Evolutionary conservation across 495 filamentous ascomycete species (phyloP).

Genomic region (Tuber umbilicatum): DNA sequence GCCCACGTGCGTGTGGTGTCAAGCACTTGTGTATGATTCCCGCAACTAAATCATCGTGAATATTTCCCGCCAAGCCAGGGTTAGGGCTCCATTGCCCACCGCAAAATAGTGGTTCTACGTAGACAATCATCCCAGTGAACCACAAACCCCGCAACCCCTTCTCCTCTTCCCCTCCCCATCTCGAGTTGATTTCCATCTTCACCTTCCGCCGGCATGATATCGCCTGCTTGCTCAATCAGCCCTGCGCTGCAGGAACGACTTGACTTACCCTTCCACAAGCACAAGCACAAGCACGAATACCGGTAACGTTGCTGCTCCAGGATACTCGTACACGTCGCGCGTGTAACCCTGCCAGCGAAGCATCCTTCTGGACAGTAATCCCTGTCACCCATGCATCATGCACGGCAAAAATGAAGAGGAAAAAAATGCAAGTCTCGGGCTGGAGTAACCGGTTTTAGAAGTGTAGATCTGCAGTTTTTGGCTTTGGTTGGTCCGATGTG

Average conservation of each 20-base stretch:
- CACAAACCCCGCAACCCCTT: neutral
- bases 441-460: neutral
- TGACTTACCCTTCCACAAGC: neutral
- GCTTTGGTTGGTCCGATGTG: neutral
- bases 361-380: neutral
- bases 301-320: no score
- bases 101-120: neutral
- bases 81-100: neutral
- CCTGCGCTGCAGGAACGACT: slow-evolving; percentile 1
- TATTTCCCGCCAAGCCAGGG: neutral
- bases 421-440: neutral
- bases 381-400: neutral
- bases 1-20: neutral
- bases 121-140: neutral
- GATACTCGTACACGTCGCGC: neutral
- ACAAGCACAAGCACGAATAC: neutral
- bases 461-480: neutral
- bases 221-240: neutral
- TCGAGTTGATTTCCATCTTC: neutral
- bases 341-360: slow-evolving; percentile 5
- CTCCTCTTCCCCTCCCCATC: neutral
- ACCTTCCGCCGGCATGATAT: neutral
- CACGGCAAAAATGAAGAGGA: neutral
- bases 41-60: neutral
- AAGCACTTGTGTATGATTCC: neutral